These are phyloP conservation scores for Fusarium musae DNA, from an alignment of 2,329 filamentous ascomycete species.

Conservation along the genomic window DNA sequence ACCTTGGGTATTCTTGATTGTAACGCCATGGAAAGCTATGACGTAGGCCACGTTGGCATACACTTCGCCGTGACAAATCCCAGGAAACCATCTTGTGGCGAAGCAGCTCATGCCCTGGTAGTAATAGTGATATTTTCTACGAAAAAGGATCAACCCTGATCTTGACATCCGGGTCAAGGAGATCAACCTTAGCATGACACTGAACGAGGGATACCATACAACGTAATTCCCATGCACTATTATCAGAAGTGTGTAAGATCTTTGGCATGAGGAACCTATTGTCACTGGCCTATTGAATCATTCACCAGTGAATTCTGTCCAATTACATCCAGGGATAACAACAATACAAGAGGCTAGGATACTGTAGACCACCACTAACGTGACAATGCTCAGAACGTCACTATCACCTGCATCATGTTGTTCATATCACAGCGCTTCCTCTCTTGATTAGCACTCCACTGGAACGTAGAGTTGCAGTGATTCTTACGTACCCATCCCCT, in stretches of 20 bases:
- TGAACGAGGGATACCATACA: not conserved
- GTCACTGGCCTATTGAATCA: slow-evolving; percentile 14
- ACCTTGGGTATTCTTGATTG: not conserved
- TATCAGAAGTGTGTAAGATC: slow-evolving; percentile 4
- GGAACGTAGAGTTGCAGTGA: slow-evolving; percentile 4
- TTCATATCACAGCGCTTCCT: slow-evolving; percentile 22
- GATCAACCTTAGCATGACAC: not conserved
- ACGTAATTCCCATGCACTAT: not conserved
- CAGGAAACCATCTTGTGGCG: slow-evolving; percentile 1
- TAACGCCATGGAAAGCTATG: slow-evolving; percentile 9
- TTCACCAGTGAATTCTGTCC: not conserved
- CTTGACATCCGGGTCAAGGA: not conserved
- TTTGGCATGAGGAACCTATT: not conserved
- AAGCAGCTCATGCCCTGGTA: not conserved
- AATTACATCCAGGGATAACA: not conserved
- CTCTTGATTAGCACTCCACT: slow-evolving; percentile 2
- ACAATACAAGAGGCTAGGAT: not conserved
- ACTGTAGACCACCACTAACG: slow-evolving; percentile 1
- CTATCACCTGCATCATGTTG: slow-evolving; percentile 18
- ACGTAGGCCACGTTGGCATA: slow-evolving; percentile 28
- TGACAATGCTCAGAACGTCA: slow-evolving; percentile 13
- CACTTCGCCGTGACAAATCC: slow-evolving; percentile 15
- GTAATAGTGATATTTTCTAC: not conserved
- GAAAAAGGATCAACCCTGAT: not conserved
- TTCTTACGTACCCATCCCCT: not conserved